Evolutionary conservation across 2,329 filamentous ascomycete genomes (phyloP).

Genomic region (Claviceps sp.): DNA sequence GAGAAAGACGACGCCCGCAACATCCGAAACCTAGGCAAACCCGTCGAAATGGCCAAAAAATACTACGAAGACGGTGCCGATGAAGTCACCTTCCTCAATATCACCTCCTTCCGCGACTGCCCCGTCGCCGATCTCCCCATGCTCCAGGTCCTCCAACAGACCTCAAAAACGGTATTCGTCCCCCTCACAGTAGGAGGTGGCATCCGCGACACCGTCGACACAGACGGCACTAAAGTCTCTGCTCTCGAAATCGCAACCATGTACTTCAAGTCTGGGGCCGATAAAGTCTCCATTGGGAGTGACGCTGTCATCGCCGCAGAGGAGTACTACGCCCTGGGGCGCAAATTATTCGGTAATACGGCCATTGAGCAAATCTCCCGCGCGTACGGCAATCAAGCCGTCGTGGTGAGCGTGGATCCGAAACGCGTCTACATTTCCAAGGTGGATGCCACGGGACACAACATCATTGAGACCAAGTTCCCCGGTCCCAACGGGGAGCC

Average conservation of each 20-base stretch:
- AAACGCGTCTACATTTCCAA: slow-evolving; percentile 78
- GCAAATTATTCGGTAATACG: slow-evolving; percentile 62
- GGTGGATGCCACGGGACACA: slow-evolving; percentile 56
- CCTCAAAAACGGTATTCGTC: slow-evolving; percentile 87
- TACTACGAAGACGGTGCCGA: slow-evolving; percentile 97
- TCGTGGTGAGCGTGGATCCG: slow-evolving; percentile 90
- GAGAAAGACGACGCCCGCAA: slow-evolving; percentile 56
- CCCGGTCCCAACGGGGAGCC: slow-evolving; percentile 64
- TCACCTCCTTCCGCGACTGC: slow-evolving; percentile 93
- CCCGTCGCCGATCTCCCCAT: slow-evolving; percentile 86
- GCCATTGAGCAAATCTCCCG: slow-evolving; percentile 91
- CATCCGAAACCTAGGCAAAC: slow-evolving; percentile 91
- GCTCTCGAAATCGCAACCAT: slow-evolving; percentile 88
- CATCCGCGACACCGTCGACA: slow-evolving; percentile 84
- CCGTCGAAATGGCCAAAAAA: slow-evolving; percentile 80
- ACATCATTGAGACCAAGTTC: slow-evolving; percentile 54
- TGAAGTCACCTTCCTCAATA: slow-evolving; percentile 96
- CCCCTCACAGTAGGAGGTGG: slow-evolving; percentile 91
- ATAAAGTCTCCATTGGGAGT: slow-evolving; percentile 94
- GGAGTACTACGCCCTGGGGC: slow-evolving; percentile 64
- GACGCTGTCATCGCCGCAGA: slow-evolving; percentile 90
- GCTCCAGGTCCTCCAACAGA: slow-evolving; percentile 80
- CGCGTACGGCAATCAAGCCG: slow-evolving; percentile 92
- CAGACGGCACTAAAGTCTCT: slow-evolving; percentile 72
- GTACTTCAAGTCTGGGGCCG: slow-evolving; percentile 94